Conservation (phyloP, 1,139 yeast genomes). For the Yamadazyma epiphylla region DNA sequence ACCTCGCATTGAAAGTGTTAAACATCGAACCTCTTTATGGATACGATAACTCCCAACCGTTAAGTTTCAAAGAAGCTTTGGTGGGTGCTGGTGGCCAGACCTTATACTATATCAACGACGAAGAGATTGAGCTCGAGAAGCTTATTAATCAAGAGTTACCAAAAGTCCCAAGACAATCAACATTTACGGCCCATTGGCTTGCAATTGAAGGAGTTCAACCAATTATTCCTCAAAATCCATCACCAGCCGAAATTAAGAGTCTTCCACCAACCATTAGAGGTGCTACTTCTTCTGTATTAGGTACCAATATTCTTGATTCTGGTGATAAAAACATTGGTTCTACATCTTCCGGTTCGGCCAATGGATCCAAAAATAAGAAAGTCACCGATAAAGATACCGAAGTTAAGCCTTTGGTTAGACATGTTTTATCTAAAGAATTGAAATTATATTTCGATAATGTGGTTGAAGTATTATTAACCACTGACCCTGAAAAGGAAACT, state of each 20-base stretch:
- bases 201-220: conserved; percentile 99
- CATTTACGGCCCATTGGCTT: conserved; percentile 97
- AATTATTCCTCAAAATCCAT: conserved; percentile 94
- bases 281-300: conserved; percentile 51
- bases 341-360: conserved; percentile 5
- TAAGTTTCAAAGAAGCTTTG: conserved; percentile 74
- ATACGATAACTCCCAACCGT: conserved; percentile 59
- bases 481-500: conserved; percentile 54
- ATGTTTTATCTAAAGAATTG: conserved; percentile 89
- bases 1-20: conserved; percentile 75
- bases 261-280: conserved; percentile 70
- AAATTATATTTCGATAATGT: conserved; percentile 92
- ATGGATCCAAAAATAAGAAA: conserved; percentile 23
- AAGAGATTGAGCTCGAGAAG: conserved; percentile 91
- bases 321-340: conserved; percentile 9
- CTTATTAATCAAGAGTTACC: conserved; percentile 93
- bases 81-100: conserved; percentile 91
- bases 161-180: conserved; percentile 86
- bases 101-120: conserved; percentile 84
- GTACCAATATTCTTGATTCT: conserved; percentile 35
- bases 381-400: conserved; percentile 59
- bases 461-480: conserved; percentile 69
- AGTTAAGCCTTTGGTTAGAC: conserved; percentile 92
- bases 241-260: conserved; percentile 66
- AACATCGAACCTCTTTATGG: conserved; percentile 89